Conservation (phyloP, 2,329 filamentous ascomycete species). For the Moelleriella libera region DNA sequence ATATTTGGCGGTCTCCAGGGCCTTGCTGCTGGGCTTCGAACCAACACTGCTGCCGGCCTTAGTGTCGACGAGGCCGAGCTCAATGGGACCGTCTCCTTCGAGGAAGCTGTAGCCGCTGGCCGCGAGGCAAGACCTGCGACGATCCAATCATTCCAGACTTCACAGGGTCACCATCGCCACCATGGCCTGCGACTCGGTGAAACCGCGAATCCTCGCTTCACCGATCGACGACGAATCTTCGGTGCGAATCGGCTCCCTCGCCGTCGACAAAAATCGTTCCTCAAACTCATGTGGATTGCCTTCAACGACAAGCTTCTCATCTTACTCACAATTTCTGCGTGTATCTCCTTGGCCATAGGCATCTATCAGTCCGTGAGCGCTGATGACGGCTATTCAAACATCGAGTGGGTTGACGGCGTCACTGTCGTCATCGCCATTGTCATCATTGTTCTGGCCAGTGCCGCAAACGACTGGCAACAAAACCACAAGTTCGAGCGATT, state of each 20-base stretch:
- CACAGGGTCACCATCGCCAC: slow-evolving; percentile 8
- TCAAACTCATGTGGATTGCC: slow-evolving; percentile 58
- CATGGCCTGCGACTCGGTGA: slow-evolving; percentile 17
- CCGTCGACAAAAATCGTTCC: slow-evolving; percentile 54
- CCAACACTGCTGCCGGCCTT: slow-evolving; percentile 31
- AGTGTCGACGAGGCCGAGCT: slow-evolving; percentile 33
- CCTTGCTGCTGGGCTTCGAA: slow-evolving; percentile 35
- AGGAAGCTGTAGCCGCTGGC: slow-evolving; percentile 30
- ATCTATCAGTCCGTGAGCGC: slow-evolving; percentile 57
- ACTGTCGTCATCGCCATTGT: slow-evolving; percentile 65
- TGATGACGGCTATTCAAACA: slow-evolving; percentile 32
- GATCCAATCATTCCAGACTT: slow-evolving; percentile 4
- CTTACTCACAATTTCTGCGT: slow-evolving; percentile 53
- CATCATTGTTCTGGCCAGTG: slow-evolving; percentile 63
- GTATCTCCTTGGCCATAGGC: slow-evolving; percentile 61
- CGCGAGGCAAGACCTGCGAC: slow-evolving; percentile 14
- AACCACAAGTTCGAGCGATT: slow-evolving; percentile 69
- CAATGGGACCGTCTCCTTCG: slow-evolving; percentile 29
- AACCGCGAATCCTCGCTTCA: slow-evolving; percentile 11
- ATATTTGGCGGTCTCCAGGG: slow-evolving; percentile 38
- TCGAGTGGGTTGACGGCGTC: slow-evolving; percentile 73
- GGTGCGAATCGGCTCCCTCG: slow-evolving; percentile 43
- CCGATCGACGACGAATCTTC: slow-evolving; percentile 56
- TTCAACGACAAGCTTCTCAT: slow-evolving; percentile 74
- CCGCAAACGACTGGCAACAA: slow-evolving; percentile 73